Evolutionary conservation across 1,139 yeast species (phyloP).

Genomic region (Taiozyma sp.): DNA sequence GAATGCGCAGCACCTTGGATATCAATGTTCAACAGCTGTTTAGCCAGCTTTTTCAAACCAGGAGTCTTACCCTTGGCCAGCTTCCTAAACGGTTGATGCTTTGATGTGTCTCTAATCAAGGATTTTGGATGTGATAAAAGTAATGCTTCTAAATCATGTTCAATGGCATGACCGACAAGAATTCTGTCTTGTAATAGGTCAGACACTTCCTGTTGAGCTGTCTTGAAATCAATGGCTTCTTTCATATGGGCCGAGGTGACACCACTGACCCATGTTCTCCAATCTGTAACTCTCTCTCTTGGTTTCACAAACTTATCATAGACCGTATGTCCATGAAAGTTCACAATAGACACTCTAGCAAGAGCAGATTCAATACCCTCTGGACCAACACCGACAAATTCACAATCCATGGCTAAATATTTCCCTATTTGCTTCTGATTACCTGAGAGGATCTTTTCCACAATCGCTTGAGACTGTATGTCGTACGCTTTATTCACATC

Average conservation of each 20-base stretch:
- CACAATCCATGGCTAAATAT: slow-evolving; percentile 85
- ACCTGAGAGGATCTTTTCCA: slow-evolving; percentile 8
- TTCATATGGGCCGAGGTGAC: slow-evolving; percentile 64
- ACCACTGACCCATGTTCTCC: slow-evolving; percentile 96
- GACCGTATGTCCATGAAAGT: slow-evolving; percentile 67
- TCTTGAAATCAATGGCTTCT: slow-evolving; percentile 56
- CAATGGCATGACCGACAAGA: slow-evolving; percentile 81
- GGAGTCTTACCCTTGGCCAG: slow-evolving; percentile 67
- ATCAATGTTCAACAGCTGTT: slow-evolving; percentile 48
- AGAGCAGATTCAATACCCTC: slow-evolving; percentile 65
- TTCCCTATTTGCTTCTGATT: slow-evolving; percentile 45
- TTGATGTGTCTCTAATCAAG: slow-evolving; percentile 70
- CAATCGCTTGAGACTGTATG: slow-evolving; percentile 8
- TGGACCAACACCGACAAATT: slow-evolving; percentile 86
- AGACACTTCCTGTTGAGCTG: slow-evolving; percentile 56
- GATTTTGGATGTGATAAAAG: slow-evolving; percentile 61
- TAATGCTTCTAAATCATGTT: slow-evolving; percentile 69
- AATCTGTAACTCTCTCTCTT: slow-evolving; percentile 69
- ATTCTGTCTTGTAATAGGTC: slow-evolving; percentile 44
- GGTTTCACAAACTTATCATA: slow-evolving; percentile 77
- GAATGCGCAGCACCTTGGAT: slow-evolving; percentile 80
- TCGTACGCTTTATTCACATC: slow-evolving; percentile 13
- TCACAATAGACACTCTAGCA: slow-evolving; percentile 85
- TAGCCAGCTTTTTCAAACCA: slow-evolving; percentile 58
- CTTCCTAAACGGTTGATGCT: slow-evolving; percentile 50